Evolutionary conservation across 2,329 filamentous ascomycete genomes (phyloP), one percentile per base, ranked within the genome.

Genomic region (Colletotrichum sp.): DNA sequence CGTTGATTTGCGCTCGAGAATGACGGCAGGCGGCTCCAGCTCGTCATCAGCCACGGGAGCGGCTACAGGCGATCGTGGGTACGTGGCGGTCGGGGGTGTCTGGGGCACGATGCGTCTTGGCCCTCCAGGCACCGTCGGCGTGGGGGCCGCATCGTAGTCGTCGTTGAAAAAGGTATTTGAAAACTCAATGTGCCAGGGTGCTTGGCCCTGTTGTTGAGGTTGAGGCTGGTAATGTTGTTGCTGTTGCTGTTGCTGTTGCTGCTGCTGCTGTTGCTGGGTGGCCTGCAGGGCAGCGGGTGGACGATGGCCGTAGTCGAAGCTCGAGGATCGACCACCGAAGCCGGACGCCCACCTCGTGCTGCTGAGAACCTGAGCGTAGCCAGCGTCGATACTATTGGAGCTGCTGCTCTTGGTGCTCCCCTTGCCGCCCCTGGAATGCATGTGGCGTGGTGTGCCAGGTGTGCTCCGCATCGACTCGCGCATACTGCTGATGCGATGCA

Each of bases 91-190:
- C 39, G 74, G 63, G 13, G 72, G 63, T 22, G 72, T 68, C 52
- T 55, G 27, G 36, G 73, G 57, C n/a, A 65, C 63, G 22, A 72
- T 79, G 72, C 87, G 87, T 75, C 95, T 92, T 72, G 96, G 95
- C 7, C 96, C 96, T 65, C 90, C 93, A 39, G 95, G 95, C 44
- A 98, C 90, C 32, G 93, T 96, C 7, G 96, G 96, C 49, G 94
- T 96, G 16, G 96, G 96, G 30, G 96, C 96, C 68, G 95, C 94
- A 82, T 97, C 94, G 85, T 93, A 92, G 80, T 94, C 91, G 80
- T 90, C 85, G 78, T 78, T 82, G 78, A 89, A 85, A 78, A 89
- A 88, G 73, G 85, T 86, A 78, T 87, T 88, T 73, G 88, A 84
- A 77, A 89, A 88, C 59, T 91, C 89, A 77, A 87, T 81, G 77